Conservation (phyloP, 2,329 filamentous ascomycete genomes). For the Meredithiella fracta region DNA sequence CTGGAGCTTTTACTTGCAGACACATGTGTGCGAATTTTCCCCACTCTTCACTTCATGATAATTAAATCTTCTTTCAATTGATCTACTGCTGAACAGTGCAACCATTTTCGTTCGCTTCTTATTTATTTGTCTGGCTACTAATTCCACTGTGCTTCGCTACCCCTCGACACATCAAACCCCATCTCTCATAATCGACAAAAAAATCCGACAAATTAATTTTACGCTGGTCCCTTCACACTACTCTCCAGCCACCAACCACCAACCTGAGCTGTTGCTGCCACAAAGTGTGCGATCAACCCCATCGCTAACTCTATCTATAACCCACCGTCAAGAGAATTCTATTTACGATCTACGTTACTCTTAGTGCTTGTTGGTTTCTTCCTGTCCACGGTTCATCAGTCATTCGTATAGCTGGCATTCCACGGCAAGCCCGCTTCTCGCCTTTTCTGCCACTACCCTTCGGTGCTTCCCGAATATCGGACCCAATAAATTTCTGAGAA, state of each 20-base stretch:
- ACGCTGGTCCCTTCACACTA: background rate
- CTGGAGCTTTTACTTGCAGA: background rate
- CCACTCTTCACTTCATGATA: background rate
- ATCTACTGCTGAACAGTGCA: background rate
- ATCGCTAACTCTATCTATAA: too few species aligned
- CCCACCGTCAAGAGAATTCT: too few species aligned
- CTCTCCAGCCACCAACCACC: background rate
- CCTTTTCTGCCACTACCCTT: background rate
- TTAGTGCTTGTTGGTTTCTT: too few species aligned
- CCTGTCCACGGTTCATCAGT: too few species aligned
- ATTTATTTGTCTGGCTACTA: background rate
- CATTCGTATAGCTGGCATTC: background rate
- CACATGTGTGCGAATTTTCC: background rate
- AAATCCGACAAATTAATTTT: background rate
- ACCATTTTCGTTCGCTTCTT: background rate
- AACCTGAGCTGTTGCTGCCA: too few species aligned
- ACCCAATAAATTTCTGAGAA: background rate
- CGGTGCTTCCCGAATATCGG: background rate
- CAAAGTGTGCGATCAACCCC: too few species aligned
- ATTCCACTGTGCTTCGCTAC: background rate
- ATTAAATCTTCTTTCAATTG: background rate
- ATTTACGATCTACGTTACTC: too few species aligned
- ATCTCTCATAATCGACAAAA: background rate
- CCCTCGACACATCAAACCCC: background rate
- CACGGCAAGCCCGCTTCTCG: background rate